phyloP scores from a whole-genome alignment of 441 rosid genomes.

The Viola pubescens region DNA sequence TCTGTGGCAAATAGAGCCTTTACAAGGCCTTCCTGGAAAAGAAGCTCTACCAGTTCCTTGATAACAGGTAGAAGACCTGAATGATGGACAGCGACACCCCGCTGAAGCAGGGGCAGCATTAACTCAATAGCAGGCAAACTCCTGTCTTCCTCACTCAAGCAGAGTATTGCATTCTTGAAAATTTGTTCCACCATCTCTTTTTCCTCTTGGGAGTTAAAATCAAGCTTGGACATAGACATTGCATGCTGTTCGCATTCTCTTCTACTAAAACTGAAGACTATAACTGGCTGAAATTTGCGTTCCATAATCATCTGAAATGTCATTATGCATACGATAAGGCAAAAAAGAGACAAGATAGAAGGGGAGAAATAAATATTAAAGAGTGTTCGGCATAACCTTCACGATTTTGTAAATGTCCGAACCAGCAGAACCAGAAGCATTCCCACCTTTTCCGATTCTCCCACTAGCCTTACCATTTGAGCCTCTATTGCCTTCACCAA shows the following conservation, averaged over 20 bases:
- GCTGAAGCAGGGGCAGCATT: constrained; percentile 93
- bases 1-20: constrained; percentile 98
- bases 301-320: constrained; percentile 90
- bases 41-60: constrained; percentile 97
- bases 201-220: constrained; percentile 85
- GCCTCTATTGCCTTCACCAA: constrained; percentile 45
- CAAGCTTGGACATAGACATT: constrained; percentile 96
- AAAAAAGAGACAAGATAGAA: background rate
- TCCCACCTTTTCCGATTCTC: constrained; percentile 62
- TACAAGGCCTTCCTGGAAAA: constrained; percentile 98
- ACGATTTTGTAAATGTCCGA: constrained; percentile 94
- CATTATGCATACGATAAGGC: background rate
- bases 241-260: constrained; percentile 98
- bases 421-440: constrained; percentile 52
- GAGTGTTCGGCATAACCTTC: constrained; percentile 38
- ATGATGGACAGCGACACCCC: constrained; percentile 98
- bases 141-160: constrained; percentile 95
- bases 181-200: constrained; percentile 72
- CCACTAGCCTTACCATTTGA: constrained; percentile 73
- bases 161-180: constrained; percentile 69
- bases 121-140: constrained; percentile 85
- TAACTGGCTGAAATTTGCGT: constrained; percentile 85
- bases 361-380: constrained; percentile 8
- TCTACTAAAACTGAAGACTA: constrained; percentile 98
- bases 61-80: constrained; percentile 98